A percentile compares a stretch with the other conserved stretches of the same genome.
These are phyloP conservation scores for Pyrenophora tritici-repentis DNA, from an alignment of 2,329 filamentous ascomycete genomes.

Conservation along the genomic window DNA sequence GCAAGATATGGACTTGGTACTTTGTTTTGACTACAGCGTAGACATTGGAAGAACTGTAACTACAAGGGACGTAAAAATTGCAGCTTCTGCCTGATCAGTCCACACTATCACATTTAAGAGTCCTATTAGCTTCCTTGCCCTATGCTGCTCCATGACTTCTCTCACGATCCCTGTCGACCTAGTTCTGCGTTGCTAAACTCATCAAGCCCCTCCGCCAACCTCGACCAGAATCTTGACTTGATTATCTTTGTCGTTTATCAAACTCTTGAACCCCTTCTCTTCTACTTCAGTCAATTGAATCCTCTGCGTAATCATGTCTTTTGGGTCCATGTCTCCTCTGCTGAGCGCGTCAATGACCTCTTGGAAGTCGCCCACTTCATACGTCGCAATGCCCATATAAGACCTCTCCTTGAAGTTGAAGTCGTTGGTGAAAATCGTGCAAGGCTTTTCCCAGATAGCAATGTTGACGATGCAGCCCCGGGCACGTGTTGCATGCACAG, in stretches of 20 bases:
- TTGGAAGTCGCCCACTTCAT: conserved; percentile 58
- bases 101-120: too few relatives aligned
- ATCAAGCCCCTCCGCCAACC: conserved; percentile 33
- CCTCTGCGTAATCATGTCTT: conserved; percentile 57
- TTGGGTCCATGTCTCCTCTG: conserved; percentile 50
- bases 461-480: conserved; percentile 60
- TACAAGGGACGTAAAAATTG: too few relatives aligned
- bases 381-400: conserved; percentile 60
- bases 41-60: too few relatives aligned
- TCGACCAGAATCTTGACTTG: conserved; percentile 56
- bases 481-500: conserved; percentile 55
- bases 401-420: conserved; percentile 58
- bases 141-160: too few relatives aligned
- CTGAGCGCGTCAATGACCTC: conserved; percentile 52
- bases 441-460: conserved; percentile 61
- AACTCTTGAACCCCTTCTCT: conserved; percentile 53
- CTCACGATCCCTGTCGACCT: too few relatives aligned
- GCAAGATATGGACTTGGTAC: too few relatives aligned
- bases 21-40: too few relatives aligned
- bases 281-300: conserved; percentile 54
- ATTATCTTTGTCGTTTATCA: conserved; percentile 57
- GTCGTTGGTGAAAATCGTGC: conserved; percentile 55
- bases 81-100: too few relatives aligned
- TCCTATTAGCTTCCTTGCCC: too few relatives aligned
- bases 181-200: neutral